These are phyloP conservation scores for Pythium plurisporium DNA, from an alignment of 352 stramenopile species.

Conservation along the genomic window DNA sequence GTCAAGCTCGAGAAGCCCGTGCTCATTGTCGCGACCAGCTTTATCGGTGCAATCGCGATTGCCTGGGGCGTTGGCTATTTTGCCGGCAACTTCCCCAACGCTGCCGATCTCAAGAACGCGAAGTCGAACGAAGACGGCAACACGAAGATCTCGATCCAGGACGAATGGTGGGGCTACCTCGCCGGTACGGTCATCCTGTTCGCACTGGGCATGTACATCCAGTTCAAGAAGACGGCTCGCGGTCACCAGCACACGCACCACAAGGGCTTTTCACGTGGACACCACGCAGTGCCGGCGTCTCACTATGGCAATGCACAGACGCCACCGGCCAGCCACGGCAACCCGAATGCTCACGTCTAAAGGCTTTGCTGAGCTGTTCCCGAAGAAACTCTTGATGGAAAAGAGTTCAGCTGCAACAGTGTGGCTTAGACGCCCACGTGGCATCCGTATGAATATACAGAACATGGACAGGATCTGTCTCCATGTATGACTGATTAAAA, in stretches of 20 bases:
- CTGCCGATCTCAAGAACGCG: slow-evolving; percentile 40
- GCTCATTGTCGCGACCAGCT: slow-evolving; percentile 56
- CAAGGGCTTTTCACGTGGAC: slow-evolving; percentile 13
- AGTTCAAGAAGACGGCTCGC: slow-evolving; percentile 29
- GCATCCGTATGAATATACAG: too few species aligned
- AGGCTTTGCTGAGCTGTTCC: too few species aligned
- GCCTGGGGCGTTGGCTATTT: slow-evolving; percentile 65
- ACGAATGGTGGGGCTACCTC: slow-evolving; percentile 61
- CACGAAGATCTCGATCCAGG: slow-evolving; percentile 35
- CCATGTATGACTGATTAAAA: too few species aligned
- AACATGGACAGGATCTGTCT: too few species aligned
- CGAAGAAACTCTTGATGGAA: neutral
- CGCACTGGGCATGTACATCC: slow-evolving; percentile 37
- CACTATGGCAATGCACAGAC: slow-evolving; percentile 13
- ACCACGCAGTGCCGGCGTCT: slow-evolving; percentile 9
- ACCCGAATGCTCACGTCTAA: slow-evolving; percentile 24
- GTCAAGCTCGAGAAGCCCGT: slow-evolving; percentile 57
- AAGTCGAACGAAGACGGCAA: slow-evolving; percentile 29
- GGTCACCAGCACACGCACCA: slow-evolving; percentile 28
- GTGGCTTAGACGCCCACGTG: too few species aligned
- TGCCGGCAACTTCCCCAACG: slow-evolving; percentile 48
- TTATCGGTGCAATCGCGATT: slow-evolving; percentile 37
- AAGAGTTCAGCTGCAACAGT: neutral
- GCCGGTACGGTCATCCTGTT: slow-evolving; percentile 46
- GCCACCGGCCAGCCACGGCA: slow-evolving; percentile 9